Base-by-base conservation (phyloP, 163 green algal species). In the Scenedesmus sp. region DNA sequence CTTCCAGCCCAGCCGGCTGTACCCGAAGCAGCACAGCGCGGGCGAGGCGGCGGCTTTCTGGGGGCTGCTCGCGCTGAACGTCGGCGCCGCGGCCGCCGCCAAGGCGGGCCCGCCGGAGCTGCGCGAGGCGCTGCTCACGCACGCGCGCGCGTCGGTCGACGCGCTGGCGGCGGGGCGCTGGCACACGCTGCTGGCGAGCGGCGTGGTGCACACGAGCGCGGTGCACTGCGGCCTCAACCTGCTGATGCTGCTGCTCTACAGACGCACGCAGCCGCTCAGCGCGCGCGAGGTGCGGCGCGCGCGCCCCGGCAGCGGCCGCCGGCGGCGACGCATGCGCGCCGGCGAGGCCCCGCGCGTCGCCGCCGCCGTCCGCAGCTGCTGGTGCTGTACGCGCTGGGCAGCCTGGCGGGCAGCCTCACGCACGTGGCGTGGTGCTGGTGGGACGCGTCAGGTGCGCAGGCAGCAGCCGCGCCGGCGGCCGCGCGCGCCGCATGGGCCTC, bases 221-320 rank as follows among this genome's bases (percentile, higher is more conserved):
- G 62, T 81, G 31, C 74, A 81, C 67, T 67, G 47, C 20, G 74
- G 47, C 2, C 44, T 81, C 54, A 81, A 81, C 51, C 48, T 81
- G 48, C 34, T 67, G 50, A 56, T 74, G 74, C 63, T 81, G 62
- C 48, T 26, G 1, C n/a, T 81, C 31, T 81, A 58, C 31, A 34
- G 74, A 29, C 28, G 62, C 44, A 36, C 44, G 48, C 62, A 75
- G 34, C 74, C 74, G 42, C 62, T 81, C 14, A 69, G 50, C 11
- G 39, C 50, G 20, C 33, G 26, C n/a, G 45, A 80, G 72, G 72
- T 80, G 44, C 9, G 72, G 10, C 34, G 39, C 24, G 26, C 26
- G 14, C 44, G 64, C 50, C 60, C 29, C 26, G 2, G n/a, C 26
- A 14, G 64, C 26, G 39, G 39, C 39, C 7, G 39, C 39, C 10